Conservation (phyloP, 495 filamentous ascomycete species). For the Neurospora sp. region DNA sequence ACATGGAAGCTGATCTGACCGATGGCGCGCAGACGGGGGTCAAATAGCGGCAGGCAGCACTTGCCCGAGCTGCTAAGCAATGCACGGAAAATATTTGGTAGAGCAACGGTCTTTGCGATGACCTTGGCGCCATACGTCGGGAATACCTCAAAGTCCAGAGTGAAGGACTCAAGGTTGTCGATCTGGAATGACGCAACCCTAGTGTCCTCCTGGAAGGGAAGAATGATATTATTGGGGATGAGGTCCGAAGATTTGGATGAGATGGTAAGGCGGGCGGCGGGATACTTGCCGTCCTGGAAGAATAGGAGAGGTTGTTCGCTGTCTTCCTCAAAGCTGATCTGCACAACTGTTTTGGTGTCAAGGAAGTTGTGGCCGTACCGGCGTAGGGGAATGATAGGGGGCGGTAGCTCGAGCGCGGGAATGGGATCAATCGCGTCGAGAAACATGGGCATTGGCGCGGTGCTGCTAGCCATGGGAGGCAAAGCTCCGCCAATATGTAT, state of each 20-base stretch:
- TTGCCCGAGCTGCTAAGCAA: constrained; percentile 64
- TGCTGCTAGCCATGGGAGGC: constrained; percentile 33
- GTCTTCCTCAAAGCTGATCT: constrained; percentile 72
- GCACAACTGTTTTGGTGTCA: constrained; percentile 89
- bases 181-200: constrained; percentile 90
- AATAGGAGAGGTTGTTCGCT: constrained; percentile 67
- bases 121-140: constrained; percentile 95
- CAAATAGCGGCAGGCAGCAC: constrained; percentile 81
- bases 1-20: constrained; percentile 89
- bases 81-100: constrained; percentile 73
- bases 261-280: constrained; percentile 88
- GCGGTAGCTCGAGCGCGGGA: constrained; percentile 82
- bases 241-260: constrained; percentile 92
- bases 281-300: constrained; percentile 92
- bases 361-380: constrained; percentile 98
- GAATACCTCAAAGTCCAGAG: constrained; percentile 95
- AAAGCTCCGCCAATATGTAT: constrained; percentile 22
- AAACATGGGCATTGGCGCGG: constrained; percentile 50
- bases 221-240: constrained; percentile 87
- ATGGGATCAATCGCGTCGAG: constrained; percentile 71
- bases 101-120: constrained; percentile 86
- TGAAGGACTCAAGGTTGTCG: constrained; percentile 82
- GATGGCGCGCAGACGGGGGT: constrained; percentile 85
- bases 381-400: constrained; percentile 87
- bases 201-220: constrained; percentile 93